These are phyloP conservation scores for Lantana camara DNA, from an alignment of 257 asterid genomes.

Conservation along the genomic window DNA sequence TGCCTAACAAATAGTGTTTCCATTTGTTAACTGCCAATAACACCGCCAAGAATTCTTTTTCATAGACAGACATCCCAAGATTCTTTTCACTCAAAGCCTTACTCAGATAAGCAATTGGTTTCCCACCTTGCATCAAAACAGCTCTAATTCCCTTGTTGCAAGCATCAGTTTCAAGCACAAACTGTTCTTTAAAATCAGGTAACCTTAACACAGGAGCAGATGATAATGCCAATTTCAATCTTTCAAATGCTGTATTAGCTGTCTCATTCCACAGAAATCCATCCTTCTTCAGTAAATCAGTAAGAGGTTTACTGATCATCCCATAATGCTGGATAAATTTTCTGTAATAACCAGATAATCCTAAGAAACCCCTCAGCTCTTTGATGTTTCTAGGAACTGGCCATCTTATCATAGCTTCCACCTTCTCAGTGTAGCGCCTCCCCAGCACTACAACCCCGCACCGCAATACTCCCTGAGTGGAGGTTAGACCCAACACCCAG, in stretches of 20 bases:
- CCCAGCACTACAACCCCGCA: no score
- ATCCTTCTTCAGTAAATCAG: no score
- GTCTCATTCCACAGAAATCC: neutral
- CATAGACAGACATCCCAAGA: neutral
- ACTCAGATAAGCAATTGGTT: neutral
- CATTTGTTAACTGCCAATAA: no score
- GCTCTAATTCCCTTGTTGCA: neutral
- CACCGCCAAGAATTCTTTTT: neutral
- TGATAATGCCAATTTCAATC: neutral
- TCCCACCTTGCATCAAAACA: neutral
- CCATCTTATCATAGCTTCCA: conserved; percentile 7
- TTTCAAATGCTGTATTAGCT: neutral
- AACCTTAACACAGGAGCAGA: neutral
- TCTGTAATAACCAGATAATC: no score
- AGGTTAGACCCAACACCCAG: no score
- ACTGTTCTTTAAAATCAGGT: neutral
- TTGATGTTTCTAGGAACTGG: neutral
- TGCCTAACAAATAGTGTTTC: neutral
- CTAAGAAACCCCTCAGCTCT: no score
- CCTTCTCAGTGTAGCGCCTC: no score
- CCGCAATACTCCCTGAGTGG: no score
- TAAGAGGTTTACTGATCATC: no score
- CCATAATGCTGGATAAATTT: no score
- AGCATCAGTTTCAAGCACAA: no score
- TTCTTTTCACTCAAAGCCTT: neutral